Evolutionary conservation across 1,284 basidiomycete genomes (phyloP), one percentile per base, ranked within the genome.

Genomic region (Malassezia globosa): DNA sequence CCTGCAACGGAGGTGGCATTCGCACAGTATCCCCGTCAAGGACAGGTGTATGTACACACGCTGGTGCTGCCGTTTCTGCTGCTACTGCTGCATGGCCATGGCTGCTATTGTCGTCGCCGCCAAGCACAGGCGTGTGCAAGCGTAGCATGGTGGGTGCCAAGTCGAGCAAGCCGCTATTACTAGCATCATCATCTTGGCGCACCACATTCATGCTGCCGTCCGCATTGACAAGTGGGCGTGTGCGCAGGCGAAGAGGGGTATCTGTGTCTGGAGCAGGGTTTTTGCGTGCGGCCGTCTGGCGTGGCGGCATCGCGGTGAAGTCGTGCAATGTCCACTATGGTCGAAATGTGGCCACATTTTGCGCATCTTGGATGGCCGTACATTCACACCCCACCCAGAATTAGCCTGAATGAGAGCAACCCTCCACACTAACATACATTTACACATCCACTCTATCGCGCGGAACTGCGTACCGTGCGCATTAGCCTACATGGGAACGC

Each of bases 151-250:
- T 13, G 2, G 67, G 66, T 36, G 55, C 61, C 14, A 69, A 41
- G 23, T 63, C 67, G 31, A 70, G 55, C 16, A 70, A 51, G 1
- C 67, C 67, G 23, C 62, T 65, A 37, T 63, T 63, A 47, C 61
- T 66, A 7, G 67, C 67, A 13, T 43, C 41, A 34, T 68, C 65
- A 22, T 66, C 64, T 37, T 63, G 59, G 16, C 66, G 61, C 6
- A 65, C 55, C n/a, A 66, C 59, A 22, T 58, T 66, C 33, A 63
- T 57, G 41, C 63, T 65, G n/a, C 66, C 64, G 34, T 70, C 67
- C 2, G 54, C 43, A 24, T 59, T 60, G 0, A 27, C 18, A 4
- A 43, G 31, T 2, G 39, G 39, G 10, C 39, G 26, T 23, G 35
- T 37, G 21, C 8, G n/a, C 13, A 16, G n/a, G 11, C 16, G 10